A percentile compares a stretch with the other conserved stretches of the same genome.
These are phyloP conservation scores for Phyllosticta capitalensis DNA, from an alignment of 2,329 filamentous ascomycete genomes.

Conservation along the genomic window DNA sequence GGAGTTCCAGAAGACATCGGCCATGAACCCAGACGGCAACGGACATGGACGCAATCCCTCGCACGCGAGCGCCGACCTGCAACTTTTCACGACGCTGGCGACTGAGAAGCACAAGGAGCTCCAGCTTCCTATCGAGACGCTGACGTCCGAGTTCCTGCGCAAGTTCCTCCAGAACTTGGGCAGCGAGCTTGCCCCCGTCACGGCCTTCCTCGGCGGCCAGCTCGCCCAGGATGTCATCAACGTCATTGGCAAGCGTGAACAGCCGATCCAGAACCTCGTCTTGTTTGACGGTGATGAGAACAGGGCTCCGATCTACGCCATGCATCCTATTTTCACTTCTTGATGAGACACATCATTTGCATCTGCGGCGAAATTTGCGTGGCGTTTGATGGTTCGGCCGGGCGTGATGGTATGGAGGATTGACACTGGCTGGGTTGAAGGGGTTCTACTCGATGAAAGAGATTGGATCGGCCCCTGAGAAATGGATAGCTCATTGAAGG, in stretches of 20 bases:
- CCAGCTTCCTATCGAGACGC: conserved; percentile 34
- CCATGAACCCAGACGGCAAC: conserved; percentile 29
- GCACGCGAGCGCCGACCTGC: conserved; percentile 55
- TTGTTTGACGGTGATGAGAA: conserved; percentile 81
- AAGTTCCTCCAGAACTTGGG: conserved; percentile 81
- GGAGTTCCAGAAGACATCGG: conserved; percentile 58
- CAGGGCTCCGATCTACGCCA: conserved; percentile 67
- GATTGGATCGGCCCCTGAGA: not conserved
- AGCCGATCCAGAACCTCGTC: conserved; percentile 91
- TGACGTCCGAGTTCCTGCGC: conserved; percentile 56
- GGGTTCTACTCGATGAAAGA: not conserved
- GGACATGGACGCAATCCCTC: conserved; percentile 33
- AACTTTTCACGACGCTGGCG: conserved; percentile 66
- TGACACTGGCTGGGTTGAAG: not conserved
- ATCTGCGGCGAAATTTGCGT: not conserved
- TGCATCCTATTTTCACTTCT: conserved; percentile 55
- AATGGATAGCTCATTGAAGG: not conserved
- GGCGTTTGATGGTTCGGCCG: not conserved
- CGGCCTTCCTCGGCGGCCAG: conserved; percentile 80
- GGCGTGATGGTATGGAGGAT: not conserved
- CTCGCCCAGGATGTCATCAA: conserved; percentile 97
- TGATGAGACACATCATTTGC: not conserved
- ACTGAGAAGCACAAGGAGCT: conserved; percentile 67
- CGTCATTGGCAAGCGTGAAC: conserved; percentile 79
- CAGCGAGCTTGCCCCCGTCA: conserved; percentile 75